phyloP scores from a whole-genome alignment of 2,329 filamentous ascomycete species.

The Xylaria sp. region DNA sequence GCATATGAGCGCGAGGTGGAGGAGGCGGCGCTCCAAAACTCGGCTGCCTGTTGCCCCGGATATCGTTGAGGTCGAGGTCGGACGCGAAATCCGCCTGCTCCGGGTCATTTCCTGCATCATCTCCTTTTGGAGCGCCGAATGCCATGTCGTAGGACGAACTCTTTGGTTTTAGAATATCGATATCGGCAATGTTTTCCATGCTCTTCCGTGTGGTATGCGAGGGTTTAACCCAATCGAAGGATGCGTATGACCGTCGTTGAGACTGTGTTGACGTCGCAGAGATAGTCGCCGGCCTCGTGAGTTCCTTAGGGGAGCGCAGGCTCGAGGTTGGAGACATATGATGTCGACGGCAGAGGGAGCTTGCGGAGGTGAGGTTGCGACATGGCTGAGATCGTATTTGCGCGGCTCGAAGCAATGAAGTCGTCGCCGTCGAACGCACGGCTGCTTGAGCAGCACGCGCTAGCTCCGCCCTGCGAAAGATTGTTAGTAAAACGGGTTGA shows the following conservation, averaged over 20 bases:
- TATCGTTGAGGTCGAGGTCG: slow-evolving; percentile 41
- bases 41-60: background rate
- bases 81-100: slow-evolving; percentile 13
- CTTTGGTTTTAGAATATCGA: slow-evolving; percentile 42
- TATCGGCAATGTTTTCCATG: slow-evolving; percentile 21
- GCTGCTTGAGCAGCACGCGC: slow-evolving; percentile 44
- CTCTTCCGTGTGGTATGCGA: slow-evolving; percentile 2
- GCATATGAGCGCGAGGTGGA: slow-evolving; percentile 42
- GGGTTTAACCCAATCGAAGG: slow-evolving; percentile 32
- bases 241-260: slow-evolving; percentile 31
- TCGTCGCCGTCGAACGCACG: slow-evolving; percentile 38
- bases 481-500: slow-evolving; percentile 15
- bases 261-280: slow-evolving; percentile 14
- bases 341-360: slow-evolving; percentile 23
- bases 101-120: background rate
- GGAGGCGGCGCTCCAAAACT: background rate
- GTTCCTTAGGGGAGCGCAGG: slow-evolving; percentile 21
- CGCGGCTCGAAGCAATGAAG: slow-evolving; percentile 41
- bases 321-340: slow-evolving; percentile 38
- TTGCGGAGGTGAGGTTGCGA: slow-evolving; percentile 21
- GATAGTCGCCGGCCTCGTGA: background rate
- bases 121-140: background rate
- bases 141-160: slow-evolving; percentile 37
- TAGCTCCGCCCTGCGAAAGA: slow-evolving; percentile 44
- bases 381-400: slow-evolving; percentile 38